phyloP scores from a whole-genome alignment of 2,329 filamentous ascomycete genomes.

The Microcyclosporella mali region DNA sequence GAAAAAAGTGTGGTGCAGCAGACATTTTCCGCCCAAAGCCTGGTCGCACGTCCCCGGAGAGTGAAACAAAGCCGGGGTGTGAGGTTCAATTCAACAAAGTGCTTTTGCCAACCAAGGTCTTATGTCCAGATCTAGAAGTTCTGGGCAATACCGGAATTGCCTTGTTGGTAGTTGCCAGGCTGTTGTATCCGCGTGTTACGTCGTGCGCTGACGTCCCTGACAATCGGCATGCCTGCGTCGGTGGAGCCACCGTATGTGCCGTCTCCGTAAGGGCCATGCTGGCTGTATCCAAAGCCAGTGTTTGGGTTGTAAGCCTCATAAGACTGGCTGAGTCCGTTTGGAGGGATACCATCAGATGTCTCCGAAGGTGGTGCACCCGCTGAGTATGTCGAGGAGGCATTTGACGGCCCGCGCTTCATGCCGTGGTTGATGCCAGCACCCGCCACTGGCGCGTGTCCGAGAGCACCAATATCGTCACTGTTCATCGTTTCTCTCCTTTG shows the following conservation, averaged over 20 bases:
- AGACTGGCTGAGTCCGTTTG: slow-evolving; percentile 23
- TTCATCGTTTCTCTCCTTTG: slow-evolving; percentile 50
- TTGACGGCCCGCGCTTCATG: slow-evolving; percentile 83
- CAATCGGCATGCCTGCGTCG: slow-evolving; percentile 67
- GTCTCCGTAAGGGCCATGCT: slow-evolving; percentile 50
- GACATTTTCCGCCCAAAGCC: not conserved
- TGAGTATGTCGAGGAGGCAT: slow-evolving; percentile 94
- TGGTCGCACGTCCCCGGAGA: not conserved
- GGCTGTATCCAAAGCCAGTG: slow-evolving; percentile 49
- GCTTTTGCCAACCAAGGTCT: slow-evolving; percentile 3
- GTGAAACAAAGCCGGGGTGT: not conserved
- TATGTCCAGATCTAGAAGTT: slow-evolving; percentile 65
- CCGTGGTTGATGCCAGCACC: slow-evolving; percentile 53
- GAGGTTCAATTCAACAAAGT: not conserved
- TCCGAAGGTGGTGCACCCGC: slow-evolving; percentile 64
- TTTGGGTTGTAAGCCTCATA: slow-evolving; percentile 27
- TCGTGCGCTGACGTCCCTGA: slow-evolving; percentile 84
- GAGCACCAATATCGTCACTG: slow-evolving; percentile 68
- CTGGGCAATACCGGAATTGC: slow-evolving; percentile 87
- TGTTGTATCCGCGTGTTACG: slow-evolving; percentile 94
- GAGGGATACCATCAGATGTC: slow-evolving; percentile 43
- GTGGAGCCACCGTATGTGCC: slow-evolving; percentile 47
- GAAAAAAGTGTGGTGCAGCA: not conserved
- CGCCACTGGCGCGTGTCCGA: slow-evolving; percentile 62
- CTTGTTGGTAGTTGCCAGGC: slow-evolving; percentile 78